Conservation (phyloP, 202 grass and related monocot genomes). For the Panicum hallii region DNA sequence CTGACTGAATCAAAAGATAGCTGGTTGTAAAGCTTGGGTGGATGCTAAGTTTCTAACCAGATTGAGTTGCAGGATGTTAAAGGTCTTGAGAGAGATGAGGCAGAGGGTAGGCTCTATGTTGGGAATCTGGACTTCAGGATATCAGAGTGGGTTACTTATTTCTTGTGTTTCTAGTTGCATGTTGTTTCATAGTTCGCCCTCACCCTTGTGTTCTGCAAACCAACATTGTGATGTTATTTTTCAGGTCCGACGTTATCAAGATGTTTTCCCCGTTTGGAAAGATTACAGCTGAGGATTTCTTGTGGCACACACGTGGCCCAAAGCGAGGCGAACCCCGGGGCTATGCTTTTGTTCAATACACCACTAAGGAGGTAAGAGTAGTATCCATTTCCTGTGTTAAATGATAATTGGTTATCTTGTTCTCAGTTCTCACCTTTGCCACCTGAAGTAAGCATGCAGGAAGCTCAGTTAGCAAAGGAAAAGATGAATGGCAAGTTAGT, state of each 20-base stretch:
- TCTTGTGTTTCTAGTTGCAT: not conserved
- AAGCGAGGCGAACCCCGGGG: constrained; percentile 88
- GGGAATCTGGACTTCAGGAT: constrained; percentile 90
- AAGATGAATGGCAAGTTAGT: constrained; percentile 87
- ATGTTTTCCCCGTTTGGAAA: constrained; percentile 89
- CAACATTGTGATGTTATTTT: constrained; percentile 32
- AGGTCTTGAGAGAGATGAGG: constrained; percentile 51
- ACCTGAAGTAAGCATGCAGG: constrained; percentile 98
- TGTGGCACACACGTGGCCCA: constrained; percentile 81
- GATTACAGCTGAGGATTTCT: constrained; percentile 79
- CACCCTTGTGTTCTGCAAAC: constrained; percentile 12
- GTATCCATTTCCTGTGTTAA: constrained; percentile 44
- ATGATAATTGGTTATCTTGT: constrained; percentile 27
- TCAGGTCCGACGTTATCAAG: constrained; percentile 81
- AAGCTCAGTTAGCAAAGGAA: constrained; percentile 84
- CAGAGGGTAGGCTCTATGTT: constrained; percentile 75
- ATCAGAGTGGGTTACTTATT: constrained; percentile 65
- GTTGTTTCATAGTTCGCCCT: not conserved
- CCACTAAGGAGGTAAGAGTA: constrained; percentile 78
- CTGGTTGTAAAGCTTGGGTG: not conserved
- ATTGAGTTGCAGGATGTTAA: constrained; percentile 58
- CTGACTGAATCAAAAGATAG: constrained; percentile 16
- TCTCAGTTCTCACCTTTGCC: constrained; percentile 60
- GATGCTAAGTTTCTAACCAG: constrained; percentile 17
- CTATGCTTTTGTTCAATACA: constrained; percentile 95